phyloP scores from a whole-genome alignment of 768 basidiomycete genomes.

The Sistotremastrum suecicum region DNA sequence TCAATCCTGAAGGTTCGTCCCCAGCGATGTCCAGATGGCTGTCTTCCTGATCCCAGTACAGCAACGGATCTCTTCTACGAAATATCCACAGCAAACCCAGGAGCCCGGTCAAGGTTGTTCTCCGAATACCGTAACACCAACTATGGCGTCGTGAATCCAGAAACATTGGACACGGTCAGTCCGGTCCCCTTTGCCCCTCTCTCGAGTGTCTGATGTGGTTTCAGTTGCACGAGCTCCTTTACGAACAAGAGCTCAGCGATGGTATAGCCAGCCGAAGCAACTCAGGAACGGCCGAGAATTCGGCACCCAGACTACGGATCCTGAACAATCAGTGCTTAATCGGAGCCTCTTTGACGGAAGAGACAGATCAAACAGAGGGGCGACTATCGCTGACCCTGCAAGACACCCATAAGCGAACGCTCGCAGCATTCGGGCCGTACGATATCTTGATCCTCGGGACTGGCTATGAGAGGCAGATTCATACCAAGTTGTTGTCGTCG shows the following conservation, averaged over 20 bases:
- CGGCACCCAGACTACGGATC: conserved; percentile 25
- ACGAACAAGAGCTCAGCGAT: conserved; percentile 33
- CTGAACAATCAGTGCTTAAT: conserved; percentile 21
- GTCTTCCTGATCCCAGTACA: conserved; percentile 7
- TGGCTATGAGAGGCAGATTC: conserved; percentile 36
- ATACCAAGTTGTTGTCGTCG: conserved; percentile 27
- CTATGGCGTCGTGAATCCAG: conserved; percentile 38
- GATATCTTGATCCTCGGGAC: conserved; percentile 39
- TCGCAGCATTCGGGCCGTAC: conserved; percentile 20
- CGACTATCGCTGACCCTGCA: conserved; percentile 19
- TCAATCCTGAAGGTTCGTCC: conserved; percentile 29
- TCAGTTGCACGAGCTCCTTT: conserved; percentile 36
- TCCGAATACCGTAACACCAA: conserved; percentile 36
- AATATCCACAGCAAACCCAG: conserved; percentile 21
- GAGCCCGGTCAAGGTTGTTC: conserved; percentile 14
- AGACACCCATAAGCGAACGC: conserved; percentile 22
- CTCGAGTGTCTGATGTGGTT: not conserved
- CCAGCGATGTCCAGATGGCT: not conserved
- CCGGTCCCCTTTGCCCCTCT: not conserved
- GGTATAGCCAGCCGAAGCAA: conserved; percentile 23
- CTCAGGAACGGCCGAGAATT: conserved; percentile 2
- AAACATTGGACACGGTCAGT: conserved; percentile 28
- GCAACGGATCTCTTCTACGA: conserved; percentile 28
- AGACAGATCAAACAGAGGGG: not conserved
- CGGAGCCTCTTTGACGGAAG: not conserved